Base-by-base conservation (phyloP, 306 rosid genomes). In the Castanea sativa region DNA sequence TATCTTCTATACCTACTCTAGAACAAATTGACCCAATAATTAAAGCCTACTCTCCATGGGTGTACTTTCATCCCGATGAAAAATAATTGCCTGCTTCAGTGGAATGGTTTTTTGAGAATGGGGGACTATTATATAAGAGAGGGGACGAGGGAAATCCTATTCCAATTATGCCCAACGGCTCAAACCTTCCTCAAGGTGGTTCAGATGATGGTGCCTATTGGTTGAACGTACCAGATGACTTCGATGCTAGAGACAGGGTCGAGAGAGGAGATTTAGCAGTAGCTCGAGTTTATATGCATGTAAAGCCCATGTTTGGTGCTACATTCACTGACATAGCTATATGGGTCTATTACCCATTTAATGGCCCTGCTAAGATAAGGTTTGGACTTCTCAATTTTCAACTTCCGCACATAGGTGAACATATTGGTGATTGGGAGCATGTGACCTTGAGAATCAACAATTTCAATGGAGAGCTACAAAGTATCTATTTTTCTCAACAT, bases 291-390 rank as follows among this genome's bases (percentile, higher is more conserved):
- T 89, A 89, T 76, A 7, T 88, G 30, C 98, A 88, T 76, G 79
- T 83, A 3, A 92, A 94, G 68, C 92, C 94, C 13, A 89, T 92
- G 91, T 10, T 94, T 1, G 96, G 98, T 18, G 87, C 89, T 9
- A 90, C 88, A 6, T 85, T 89, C 81, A 90, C 92, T 2, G 97
- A 94, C 84, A 74, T 94, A 11, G 88, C 78, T 0, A 82, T 82
- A 18, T 94, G 98, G 97, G 13, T 90, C 2, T 94, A 92, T 82
- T 94, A 87, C 77, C 98, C 97, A 18, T 92, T 92, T 67, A 92
- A 94, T 73, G 98, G 97, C 0, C 89, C 91, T 2, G 87, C 89
- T 3, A 88, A 74, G 69, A 94, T 8, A 92, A 88, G 73, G 86
- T 88, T 3, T 75, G 30, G 3, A 38, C 45, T 7, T 0, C 10